Base-by-base conservation (phyloP, 768 basidiomycete genomes). In the Mycena filopes region DNA sequence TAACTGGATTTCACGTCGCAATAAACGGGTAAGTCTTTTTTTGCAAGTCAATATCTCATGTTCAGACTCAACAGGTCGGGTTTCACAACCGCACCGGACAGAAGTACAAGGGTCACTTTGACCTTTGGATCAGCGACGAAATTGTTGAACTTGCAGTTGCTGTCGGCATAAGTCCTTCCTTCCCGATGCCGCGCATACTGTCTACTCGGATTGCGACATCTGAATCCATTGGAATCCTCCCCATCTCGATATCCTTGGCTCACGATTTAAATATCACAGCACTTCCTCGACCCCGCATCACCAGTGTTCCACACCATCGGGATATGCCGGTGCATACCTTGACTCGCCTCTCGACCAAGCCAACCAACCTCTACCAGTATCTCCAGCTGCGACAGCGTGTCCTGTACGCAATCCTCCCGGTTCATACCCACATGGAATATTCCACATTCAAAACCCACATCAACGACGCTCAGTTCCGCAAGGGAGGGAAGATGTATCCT, bases 391-490 rank as follows among this genome's bases (percentile, higher is more conserved):
- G 55, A 1, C 55, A 46, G 31, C 21, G 2, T 4, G 42, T 45
- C 18, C 43, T 56, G 16, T 46, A 25, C 18, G 31, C 55, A 4
- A 43, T 56, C 10, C 41, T 55, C 29, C 54, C 54, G 13, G 54
- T 55, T 7, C 54, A 55, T 15, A 55, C 54, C 11, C 41, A 55
- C 29, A 20, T n/a, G 54, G 54, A 55, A 15, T 55, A 55, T 12
- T 20, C 43, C 42, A 55, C 42, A 8, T 55, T 55, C 28, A 55
- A 55, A 28, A 29, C 23, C 6, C 5, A 28, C 12, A 55, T 55
- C n/a, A 45, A 45, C 28, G 20, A 45, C 8, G 18, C 10, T 4
- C 21, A 29, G 45, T 46, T 56, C 45, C 7, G 55, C 11, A 56
- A 56, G 15, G 16, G 16, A 3, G 15, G 31, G 29, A 42, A 16